Evolutionary conservation across 1,284 basidiomycete genomes (phyloP).

Genomic region (Tilletia caries): DNA sequence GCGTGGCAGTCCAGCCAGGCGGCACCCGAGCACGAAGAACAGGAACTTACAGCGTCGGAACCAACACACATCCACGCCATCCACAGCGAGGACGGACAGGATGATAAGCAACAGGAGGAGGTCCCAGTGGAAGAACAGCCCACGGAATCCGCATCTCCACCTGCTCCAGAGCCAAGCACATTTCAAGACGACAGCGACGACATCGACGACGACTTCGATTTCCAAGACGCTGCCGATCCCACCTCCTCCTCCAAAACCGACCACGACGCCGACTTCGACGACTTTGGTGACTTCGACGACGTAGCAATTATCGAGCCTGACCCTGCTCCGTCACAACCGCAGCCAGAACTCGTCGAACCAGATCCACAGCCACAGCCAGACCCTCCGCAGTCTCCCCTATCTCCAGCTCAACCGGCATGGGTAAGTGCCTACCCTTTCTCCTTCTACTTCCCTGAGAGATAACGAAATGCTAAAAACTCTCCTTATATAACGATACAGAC

Average conservation of each 20-base stretch:
- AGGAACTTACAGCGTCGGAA: too few relatives aligned
- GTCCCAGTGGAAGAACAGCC: too few relatives aligned
- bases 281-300: slow-evolving; percentile 9
- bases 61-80: too few relatives aligned
- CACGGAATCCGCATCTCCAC: too few relatives aligned
- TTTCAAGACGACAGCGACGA: not conserved
- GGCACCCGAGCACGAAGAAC: too few relatives aligned
- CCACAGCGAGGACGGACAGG: too few relatives aligned
- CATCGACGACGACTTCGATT: slow-evolving; percentile 7
- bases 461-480: not conserved
- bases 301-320: not conserved
- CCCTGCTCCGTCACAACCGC: not conserved
- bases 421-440: not conserved
- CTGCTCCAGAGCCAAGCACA: too few relatives aligned
- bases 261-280: not conserved
- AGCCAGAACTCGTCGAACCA: not conserved
- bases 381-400: not conserved
- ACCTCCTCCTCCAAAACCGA: too few relatives aligned
- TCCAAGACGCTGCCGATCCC: not conserved
- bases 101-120: too few relatives aligned
- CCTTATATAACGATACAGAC: not conserved
- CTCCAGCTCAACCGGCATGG: not conserved
- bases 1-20: too few relatives aligned
- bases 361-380: not conserved
- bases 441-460: too few relatives aligned